Conservation (phyloP, 805 yeast genomes). For the Saccharomyces jurei region DNA sequence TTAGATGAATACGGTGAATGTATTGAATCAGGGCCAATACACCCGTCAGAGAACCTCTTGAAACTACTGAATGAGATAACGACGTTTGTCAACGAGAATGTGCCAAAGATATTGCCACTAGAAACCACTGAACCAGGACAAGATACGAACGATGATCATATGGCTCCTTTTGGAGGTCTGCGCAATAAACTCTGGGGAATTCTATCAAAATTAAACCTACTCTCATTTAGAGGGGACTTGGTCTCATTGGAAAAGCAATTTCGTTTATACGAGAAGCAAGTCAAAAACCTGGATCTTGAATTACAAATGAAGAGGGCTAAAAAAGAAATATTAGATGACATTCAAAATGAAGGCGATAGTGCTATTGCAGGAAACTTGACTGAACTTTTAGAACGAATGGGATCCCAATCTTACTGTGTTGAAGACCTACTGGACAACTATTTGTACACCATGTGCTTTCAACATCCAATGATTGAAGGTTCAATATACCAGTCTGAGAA, state of each 20-base stretch:
- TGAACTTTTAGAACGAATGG: constrained; percentile 10
- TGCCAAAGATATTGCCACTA: constrained; percentile 8
- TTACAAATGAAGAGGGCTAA: constrained; percentile 1
- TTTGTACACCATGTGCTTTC: constrained; percentile 18
- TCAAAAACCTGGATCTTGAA: neutral
- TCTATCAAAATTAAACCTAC: neutral
- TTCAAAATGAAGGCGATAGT: constrained; percentile 1
- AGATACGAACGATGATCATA: neutral
- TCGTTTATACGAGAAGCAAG: constrained; percentile 2
- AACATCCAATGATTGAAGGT: constrained; percentile 8
- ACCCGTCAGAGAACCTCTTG: constrained; percentile 10
- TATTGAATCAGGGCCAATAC: neutral
- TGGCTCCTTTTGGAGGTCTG: neutral
- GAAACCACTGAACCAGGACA: constrained; percentile 1
- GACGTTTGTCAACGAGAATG: constrained; percentile 10
- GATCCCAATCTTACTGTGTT: neutral
- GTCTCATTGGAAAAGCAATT: constrained; percentile 10
- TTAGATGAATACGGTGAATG: constrained; percentile 11
- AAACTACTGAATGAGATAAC: constrained; percentile 10
- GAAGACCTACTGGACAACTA: constrained; percentile 15
- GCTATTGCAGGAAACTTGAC: constrained; percentile 1
- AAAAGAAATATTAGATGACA: neutral
- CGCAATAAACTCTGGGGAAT: neutral
- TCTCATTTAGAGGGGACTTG: neutral
- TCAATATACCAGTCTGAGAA: constrained; percentile 19